A percentile compares a stretch with the other conserved stretches of the same genome.
Evolutionary conservation across 2,329 filamentous ascomycete species (phyloP).

Genomic region (Cordyceps fumosorosea): DNA sequence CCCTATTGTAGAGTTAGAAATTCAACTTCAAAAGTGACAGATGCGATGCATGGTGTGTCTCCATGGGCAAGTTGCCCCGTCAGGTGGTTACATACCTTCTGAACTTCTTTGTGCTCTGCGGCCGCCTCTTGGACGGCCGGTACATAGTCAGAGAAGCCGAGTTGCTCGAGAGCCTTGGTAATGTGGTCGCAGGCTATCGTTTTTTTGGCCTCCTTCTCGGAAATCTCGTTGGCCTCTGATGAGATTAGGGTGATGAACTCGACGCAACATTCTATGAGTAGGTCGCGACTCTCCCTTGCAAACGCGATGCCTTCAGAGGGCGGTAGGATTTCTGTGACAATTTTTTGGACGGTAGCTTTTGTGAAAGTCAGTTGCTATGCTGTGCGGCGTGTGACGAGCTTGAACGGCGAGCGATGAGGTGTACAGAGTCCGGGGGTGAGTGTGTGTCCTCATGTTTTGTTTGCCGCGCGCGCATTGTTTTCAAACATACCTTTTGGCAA

Average conservation of each 20-base stretch:
- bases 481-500: constrained; percentile 52
- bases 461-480: not conserved
- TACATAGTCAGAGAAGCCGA: constrained; percentile 91
- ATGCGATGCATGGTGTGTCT: constrained; percentile 18
- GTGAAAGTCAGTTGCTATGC: constrained; percentile 20
- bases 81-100: constrained; percentile 58
- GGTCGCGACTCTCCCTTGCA: constrained; percentile 88
- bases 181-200: constrained; percentile 98
- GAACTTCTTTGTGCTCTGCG: constrained; percentile 82
- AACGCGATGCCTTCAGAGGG: constrained; percentile 71
- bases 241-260: constrained; percentile 98
- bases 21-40: constrained; percentile 21
- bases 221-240: constrained; percentile 98
- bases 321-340: constrained; percentile 88
- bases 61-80: constrained; percentile 41
- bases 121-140: constrained; percentile 80
- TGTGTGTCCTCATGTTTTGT: not conserved
- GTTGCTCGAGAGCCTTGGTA: constrained; percentile 83
- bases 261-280: constrained; percentile 97
- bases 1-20: constrained; percentile 62
- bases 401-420: not conserved
- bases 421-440: not conserved
- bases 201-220: constrained; percentile 98
- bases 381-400: not conserved
- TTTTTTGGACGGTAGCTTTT: constrained; percentile 66